Conservation (phyloP, 345 rosid species). For the Anastatica hierochuntica region DNA sequence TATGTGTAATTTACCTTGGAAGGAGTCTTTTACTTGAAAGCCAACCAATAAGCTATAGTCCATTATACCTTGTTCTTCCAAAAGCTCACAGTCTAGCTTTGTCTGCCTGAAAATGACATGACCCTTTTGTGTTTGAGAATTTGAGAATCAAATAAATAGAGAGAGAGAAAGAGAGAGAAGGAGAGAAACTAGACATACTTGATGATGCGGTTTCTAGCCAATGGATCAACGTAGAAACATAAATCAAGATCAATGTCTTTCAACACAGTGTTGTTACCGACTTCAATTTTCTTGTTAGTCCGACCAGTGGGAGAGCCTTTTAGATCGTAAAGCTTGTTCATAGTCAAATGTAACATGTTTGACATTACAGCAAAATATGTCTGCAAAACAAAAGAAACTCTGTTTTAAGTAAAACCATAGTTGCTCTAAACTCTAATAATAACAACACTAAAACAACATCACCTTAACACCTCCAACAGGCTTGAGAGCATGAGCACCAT, state of each 20-base stretch:
- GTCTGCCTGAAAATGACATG: conserved; percentile 37
- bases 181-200: too few relatives aligned
- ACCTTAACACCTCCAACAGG: conserved; percentile 49
- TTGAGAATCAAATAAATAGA: not conserved
- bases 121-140: not conserved
- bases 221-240: conserved; percentile 39
- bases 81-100: conserved; percentile 41
- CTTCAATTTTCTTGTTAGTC: conserved; percentile 12
- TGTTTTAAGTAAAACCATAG: not conserved
- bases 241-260: conserved; percentile 44
- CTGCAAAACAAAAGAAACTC: conserved; percentile 18
- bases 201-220: conserved; percentile 30
- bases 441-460: not conserved
- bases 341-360: conserved; percentile 27
- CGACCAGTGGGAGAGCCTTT: conserved; percentile 51
- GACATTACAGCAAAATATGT: conserved; percentile 45
- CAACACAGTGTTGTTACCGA: conserved; percentile 27
- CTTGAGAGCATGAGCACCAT: conserved; percentile 38
- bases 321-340: conserved; percentile 39
- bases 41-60: conserved; percentile 46
- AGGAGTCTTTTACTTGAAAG: conserved; percentile 28
- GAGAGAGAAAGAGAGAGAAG: not conserved
- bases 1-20: conserved; percentile 27
- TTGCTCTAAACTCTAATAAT: not conserved
- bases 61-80: conserved; percentile 46